phyloP scores from a whole-genome alignment of 2,329 filamentous ascomycete species.

The Chrysosporium keratinophilum region DNA sequence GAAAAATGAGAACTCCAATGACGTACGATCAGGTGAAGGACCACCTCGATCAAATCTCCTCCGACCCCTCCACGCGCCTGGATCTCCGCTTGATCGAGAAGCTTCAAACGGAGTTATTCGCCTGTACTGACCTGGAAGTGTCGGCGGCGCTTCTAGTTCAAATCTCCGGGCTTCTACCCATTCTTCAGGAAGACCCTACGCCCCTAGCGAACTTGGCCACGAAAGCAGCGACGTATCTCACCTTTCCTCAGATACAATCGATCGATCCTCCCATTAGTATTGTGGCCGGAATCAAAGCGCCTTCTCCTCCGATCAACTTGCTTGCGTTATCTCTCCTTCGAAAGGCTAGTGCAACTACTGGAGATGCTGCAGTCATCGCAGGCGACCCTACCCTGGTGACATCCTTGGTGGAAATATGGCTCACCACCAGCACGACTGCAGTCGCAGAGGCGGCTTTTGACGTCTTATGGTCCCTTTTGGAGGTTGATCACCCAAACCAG shows the following conservation, averaged over 20 bases:
- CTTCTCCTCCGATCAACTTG: constrained; percentile 45
- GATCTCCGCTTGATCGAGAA: constrained; percentile 43
- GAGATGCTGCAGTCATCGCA: constrained; percentile 50
- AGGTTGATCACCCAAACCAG: constrained; percentile 36
- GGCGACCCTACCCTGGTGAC: constrained; percentile 45
- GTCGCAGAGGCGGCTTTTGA: constrained; percentile 46
- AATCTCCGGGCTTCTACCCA: constrained; percentile 42
- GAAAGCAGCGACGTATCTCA: constrained; percentile 41
- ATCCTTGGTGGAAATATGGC: constrained; percentile 49
- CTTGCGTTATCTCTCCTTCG: constrained; percentile 47
- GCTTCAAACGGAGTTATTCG: constrained; percentile 37
- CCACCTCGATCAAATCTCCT: constrained; percentile 38
- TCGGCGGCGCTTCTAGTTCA: constrained; percentile 35
- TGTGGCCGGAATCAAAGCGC: constrained; percentile 43
- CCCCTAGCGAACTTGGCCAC: constrained; percentile 45
- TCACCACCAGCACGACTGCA: constrained; percentile 46
- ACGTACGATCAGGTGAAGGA: constrained; percentile 28
- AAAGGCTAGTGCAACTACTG: constrained; percentile 44
- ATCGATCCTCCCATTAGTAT: constrained; percentile 44
- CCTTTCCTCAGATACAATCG: constrained; percentile 41
- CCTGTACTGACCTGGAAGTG: constrained; percentile 27
- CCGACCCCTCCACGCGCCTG: constrained; percentile 37
- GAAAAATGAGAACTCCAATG: constrained; percentile 27
- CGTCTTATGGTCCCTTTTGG: constrained; percentile 44
- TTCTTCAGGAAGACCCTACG: constrained; percentile 48